Percentiles rank a stretch among this genome's conserved stretches.
These are phyloP conservation scores for Dorcoceras hygrometricum DNA, from an alignment of 257 asterid genomes.

Conservation along the genomic window DNA sequence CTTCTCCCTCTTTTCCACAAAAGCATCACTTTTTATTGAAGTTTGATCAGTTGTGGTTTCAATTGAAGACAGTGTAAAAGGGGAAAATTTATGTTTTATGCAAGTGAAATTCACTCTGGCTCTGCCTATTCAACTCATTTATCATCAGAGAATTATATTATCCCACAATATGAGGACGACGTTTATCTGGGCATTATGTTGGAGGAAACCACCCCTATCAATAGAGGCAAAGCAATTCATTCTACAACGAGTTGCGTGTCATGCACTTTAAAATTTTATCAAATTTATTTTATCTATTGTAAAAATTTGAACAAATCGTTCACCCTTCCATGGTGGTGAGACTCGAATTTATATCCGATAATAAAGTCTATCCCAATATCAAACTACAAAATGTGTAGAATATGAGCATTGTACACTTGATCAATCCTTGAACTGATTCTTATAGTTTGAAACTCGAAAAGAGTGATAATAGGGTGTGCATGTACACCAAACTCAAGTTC, in stretches of 20 bases:
- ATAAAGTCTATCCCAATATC: neutral
- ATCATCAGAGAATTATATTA: too few species aligned
- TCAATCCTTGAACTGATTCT: neutral
- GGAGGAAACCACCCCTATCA: neutral
- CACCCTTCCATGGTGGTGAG: neutral
- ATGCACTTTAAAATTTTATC: neutral
- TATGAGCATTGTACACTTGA: neutral
- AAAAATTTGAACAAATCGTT: neutral
- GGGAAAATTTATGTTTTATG: neutral
- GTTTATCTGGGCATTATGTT: neutral
- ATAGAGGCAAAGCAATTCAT: neutral
- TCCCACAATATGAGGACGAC: neutral
- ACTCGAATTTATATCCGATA: neutral
- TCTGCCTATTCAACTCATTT: neutral
- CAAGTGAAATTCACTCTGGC: neutral
- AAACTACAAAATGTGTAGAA: neutral
- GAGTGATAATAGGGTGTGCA: neutral
- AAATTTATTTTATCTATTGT: neutral
- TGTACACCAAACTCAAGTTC: neutral
- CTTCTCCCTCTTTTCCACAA: conserved; percentile 17
- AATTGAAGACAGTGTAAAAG: neutral
- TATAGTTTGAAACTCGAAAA: neutral
- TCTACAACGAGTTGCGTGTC: neutral
- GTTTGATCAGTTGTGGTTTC: neutral
- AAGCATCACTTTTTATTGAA: conserved; percentile 3